A percentile compares a stretch with the other conserved stretches of the same genome.
Conservation (phyloP, 352 stramenopile genomes). For the Phytophthora sp. region DNA sequence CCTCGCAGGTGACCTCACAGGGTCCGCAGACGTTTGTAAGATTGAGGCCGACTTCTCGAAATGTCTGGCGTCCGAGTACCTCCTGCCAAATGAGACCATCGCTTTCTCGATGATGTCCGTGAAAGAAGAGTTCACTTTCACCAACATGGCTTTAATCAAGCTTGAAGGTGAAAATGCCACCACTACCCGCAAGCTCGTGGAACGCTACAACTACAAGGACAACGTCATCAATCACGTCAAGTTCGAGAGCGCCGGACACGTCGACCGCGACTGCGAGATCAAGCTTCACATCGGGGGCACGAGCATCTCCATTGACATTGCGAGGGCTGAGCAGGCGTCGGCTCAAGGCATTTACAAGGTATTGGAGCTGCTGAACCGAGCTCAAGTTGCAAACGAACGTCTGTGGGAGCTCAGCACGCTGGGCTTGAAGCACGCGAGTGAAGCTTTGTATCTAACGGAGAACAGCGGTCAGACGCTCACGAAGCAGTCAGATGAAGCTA, state of each 20-base stretch:
- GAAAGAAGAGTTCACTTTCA: conserved; percentile 73
- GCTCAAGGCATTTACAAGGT: conserved; percentile 60
- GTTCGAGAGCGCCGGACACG: conserved; percentile 57
- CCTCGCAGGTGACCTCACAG: conserved; percentile 54
- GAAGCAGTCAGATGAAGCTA: conserved; percentile 49
- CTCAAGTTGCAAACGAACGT: conserved; percentile 45
- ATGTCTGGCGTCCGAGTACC: conserved; percentile 44
- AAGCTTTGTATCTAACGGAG: conserved; percentile 50
- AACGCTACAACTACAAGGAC: conserved; percentile 51
- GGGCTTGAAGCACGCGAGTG: conserved; percentile 47
- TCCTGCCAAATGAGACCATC: conserved; percentile 62
- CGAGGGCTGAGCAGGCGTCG: conserved; percentile 39
- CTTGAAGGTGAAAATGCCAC: conserved; percentile 46
- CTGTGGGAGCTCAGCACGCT: conserved; percentile 57
- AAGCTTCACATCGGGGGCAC: conserved; percentile 57
- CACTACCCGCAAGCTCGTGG: conserved; percentile 58
- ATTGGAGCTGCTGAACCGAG: conserved; percentile 53
- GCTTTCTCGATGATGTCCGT: conserved; percentile 56
- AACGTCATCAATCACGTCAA: conserved; percentile 37
- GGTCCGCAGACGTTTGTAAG: conserved; percentile 59
- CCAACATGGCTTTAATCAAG: conserved; percentile 62
- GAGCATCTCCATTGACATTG: conserved; percentile 57
- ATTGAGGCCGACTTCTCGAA: conserved; percentile 54
- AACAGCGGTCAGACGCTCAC: conserved; percentile 48
- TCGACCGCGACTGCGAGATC: conserved; percentile 64